These are phyloP conservation scores for Cryptosporidium xiaoi DNA, from an alignment of 169 alveolate genomes.

Conservation along the genomic window DNA sequence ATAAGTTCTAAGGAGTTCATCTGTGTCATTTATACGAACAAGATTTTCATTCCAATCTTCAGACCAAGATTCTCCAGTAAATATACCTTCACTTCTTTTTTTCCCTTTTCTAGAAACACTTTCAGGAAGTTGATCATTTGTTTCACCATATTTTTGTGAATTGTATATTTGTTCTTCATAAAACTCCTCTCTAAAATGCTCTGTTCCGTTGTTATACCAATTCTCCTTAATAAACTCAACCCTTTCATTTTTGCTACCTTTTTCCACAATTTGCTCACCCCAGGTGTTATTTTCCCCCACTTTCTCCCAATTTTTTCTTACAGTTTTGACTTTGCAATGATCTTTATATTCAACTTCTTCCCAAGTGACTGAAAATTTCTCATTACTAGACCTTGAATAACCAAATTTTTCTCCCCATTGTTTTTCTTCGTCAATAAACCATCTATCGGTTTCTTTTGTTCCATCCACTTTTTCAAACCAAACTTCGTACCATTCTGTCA, in stretches of 20 bases:
- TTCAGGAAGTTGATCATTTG: not conserved
- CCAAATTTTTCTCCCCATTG: slow-evolving; percentile 71
- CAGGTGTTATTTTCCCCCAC: slow-evolving; percentile 60
- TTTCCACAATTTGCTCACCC: slow-evolving; percentile 42
- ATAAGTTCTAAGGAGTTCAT: slow-evolving; percentile 2
- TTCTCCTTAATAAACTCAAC: slow-evolving; percentile 11
- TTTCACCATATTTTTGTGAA: not conserved
- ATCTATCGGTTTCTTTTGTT: slow-evolving; percentile 51
- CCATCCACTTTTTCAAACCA: slow-evolving; percentile 71
- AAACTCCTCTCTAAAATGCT: slow-evolving; percentile 18
- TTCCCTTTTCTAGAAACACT: slow-evolving; percentile 24
- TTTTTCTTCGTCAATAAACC: slow-evolving; percentile 20
- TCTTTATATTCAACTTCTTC: slow-evolving; percentile 4
- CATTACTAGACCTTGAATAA: slow-evolving; percentile 62
- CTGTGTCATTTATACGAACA: not conserved
- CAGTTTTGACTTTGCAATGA: not conserved
- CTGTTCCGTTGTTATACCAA: slow-evolving; percentile 68
- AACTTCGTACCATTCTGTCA: slow-evolving; percentile 43
- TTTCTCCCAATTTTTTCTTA: slow-evolving; percentile 63
- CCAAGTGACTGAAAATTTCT: slow-evolving; percentile 43
- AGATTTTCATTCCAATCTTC: slow-evolving; percentile 64
- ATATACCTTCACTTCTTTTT: slow-evolving; percentile 40
- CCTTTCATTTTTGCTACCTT: not conserved
- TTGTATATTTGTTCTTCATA: slow-evolving; percentile 12
- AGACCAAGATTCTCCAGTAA: slow-evolving; percentile 35